Evolutionary conservation across 352 stramenopile genomes (phyloP), one percentile per base, ranked within the genome.

Genomic region (Phytophthora palmivora): DNA sequence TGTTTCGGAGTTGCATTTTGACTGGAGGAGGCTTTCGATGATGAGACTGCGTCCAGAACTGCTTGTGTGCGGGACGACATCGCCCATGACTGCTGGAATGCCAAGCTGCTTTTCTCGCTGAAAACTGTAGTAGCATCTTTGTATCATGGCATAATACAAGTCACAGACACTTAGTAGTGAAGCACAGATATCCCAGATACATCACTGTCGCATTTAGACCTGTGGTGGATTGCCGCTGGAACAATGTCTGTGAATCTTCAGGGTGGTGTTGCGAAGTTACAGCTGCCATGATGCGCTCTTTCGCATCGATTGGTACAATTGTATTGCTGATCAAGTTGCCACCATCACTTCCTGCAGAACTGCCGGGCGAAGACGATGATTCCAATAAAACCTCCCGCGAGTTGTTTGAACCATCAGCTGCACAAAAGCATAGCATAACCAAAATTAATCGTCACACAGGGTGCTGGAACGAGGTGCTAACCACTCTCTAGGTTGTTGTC

Each of bases 51-150:
- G 16, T 70, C 53, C 43, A 78, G 15, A 30, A 77, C 75, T 28
- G 18, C 68, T 38, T 76, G 72, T 4, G 74, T 83, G 16, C 74
- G 64, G 16, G 58, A 67, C 9, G 67, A 58, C 67, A 82, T 82
- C 11, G 54, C 50, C 74, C 74, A 82, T 26, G 70, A 70, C 43
- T 67, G 63, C 11, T 74, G 55, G 14, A 74, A 37, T 52, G 44
- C 28, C 21, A n/a, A n/a, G n/a, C 6, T 58, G 37, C 38, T 60
- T 41, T 51, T 56, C 16, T 14, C 16, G 16, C 32, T 51, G 12
- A 38, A 21, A 56, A 26, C 26, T 21, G 30, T 28, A 14, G 43
- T 5, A 47, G 41, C 7, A n/a, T n/a, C n/a, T n/a, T n/a, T 6
- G 24, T 28, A 28, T 64, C 4, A n/a, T 15, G n/a, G n/a, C n/a